phyloP scores from a whole-genome alignment of 768 basidiomycete genomes.

The Lentinula guzmanii region DNA sequence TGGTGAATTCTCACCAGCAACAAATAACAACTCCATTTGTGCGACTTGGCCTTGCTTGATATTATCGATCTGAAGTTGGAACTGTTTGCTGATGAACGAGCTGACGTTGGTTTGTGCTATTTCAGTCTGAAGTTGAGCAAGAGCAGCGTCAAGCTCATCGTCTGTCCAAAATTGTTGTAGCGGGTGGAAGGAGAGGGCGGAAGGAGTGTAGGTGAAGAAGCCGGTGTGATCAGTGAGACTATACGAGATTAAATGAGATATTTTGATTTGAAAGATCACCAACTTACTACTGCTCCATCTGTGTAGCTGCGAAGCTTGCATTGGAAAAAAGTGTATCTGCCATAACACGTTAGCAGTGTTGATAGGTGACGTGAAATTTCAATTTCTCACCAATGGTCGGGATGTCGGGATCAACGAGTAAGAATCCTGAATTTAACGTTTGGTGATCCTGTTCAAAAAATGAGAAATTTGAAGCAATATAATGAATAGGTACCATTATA shows the following conservation, averaged over 20 bases:
- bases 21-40: not conserved
- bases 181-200: not conserved
- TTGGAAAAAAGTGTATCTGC: not conserved
- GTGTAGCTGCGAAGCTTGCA: not conserved
- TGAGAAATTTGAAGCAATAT: not conserved
- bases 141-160: not conserved
- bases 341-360: too few relatives aligned
- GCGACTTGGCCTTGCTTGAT: not conserved
- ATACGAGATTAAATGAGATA: not conserved
- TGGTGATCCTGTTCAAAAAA: not conserved
- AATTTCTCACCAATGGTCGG: not conserved
- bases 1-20: not conserved
- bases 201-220: not conserved
- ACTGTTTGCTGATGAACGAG: not conserved
- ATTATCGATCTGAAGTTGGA: not conserved
- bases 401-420: not conserved
- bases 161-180: not conserved
- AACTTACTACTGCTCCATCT: constrained; percentile 1
- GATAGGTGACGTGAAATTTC: not conserved
- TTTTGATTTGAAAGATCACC: not conserved
- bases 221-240: not conserved
- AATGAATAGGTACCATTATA: not conserved
- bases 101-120: not conserved
- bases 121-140: not conserved
- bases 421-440: not conserved